Evolutionary conservation across 139 green algal species (phyloP), one percentile per base, ranked within the genome.

Genomic region (Chlamydomonas applanata): DNA sequence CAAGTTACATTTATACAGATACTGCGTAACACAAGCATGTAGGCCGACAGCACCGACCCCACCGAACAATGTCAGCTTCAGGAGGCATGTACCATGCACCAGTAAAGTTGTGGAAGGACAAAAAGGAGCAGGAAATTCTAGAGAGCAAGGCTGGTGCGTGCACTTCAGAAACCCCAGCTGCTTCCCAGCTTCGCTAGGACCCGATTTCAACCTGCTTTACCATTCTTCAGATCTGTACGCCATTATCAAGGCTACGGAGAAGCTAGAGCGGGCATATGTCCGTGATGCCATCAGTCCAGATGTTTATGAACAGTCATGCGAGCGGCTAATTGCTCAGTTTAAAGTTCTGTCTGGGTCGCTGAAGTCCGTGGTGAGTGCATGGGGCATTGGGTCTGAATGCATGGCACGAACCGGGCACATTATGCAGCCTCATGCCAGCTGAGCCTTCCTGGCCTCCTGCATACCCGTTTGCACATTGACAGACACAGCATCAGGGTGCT

Each of bases 161-260:
- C 36, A 11, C 7, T 7, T 49, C 40, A 49, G 40, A 49, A 49
- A 3, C 0, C 63, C 40, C 35, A 54, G 25, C 13, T 33, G 61
- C 25, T 25, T 33, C 9, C 19, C 4, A 9, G 36, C n/a, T 9
- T 71, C 25, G 49, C 36, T 33, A 36, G 33, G 44, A 44, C 9
- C 14, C 32, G 27, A 49, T 30, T 53, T 65, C 2, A 35, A 25
- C 25, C 29, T 4, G 29, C 27, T 66, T 25, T 4, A 33, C 11
- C 7, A 4, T 3, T 35, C 22, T 24, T 19, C 89, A 89, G 94
- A 98, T 73, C 79, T 98, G 13, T 98, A 88, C 71, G 92, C 94
- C 19, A 97, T 98, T 34, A 85, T 98, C 14, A 98, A 98, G 73
- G 83, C 93, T 0, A 94, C 88, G 2, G 94, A 98, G 76, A 97